phyloP scores from a whole-genome alignment of 495 filamentous ascomycete species.

The Peziza echinospora region DNA sequence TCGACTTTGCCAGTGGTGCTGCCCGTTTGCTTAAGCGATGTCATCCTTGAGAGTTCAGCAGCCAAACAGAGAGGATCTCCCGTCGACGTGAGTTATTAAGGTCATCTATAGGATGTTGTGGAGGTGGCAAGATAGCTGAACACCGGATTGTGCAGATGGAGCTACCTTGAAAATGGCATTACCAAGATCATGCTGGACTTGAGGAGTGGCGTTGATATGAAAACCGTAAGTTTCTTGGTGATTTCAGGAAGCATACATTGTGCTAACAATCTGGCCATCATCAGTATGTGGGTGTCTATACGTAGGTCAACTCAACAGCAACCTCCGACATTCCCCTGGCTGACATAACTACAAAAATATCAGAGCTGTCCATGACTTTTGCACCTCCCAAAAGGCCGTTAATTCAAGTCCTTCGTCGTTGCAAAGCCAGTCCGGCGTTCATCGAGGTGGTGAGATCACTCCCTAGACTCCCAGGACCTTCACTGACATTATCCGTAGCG shows the following conservation, averaged over 20 bases:
- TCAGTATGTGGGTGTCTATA: slow-evolving; percentile 95
- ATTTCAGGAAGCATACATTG: background rate
- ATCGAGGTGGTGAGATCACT: slow-evolving; percentile 48
- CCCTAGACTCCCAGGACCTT: slow-evolving; percentile 16
- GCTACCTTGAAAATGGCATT: slow-evolving; percentile 67
- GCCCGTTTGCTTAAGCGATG: background rate
- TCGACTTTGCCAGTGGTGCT: background rate
- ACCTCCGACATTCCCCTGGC: background rate
- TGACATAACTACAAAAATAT: slow-evolving; percentile 10
- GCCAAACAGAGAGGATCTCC: slow-evolving; percentile 64
- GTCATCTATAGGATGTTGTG: no score
- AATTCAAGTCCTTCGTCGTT: slow-evolving; percentile 18
- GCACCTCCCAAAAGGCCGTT: slow-evolving; percentile 88
- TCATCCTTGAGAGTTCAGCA: background rate
- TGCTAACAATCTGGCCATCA: slow-evolving; percentile 17
- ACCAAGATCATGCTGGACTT: slow-evolving; percentile 81
- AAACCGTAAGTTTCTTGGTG: slow-evolving; percentile 36
- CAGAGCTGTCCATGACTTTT: slow-evolving; percentile 95
- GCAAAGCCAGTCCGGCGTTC: slow-evolving; percentile 29
- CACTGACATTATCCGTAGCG: slow-evolving; percentile 28
- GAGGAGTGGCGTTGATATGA: slow-evolving; percentile 79
- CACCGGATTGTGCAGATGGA: slow-evolving; percentile 38
- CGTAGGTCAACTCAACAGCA: slow-evolving; percentile 30
- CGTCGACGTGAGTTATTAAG: slow-evolving; percentile 50
- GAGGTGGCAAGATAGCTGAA: slow-evolving; percentile 9